phyloP scores from a whole-genome alignment of 139 green algal genomes.

The Auxenochlorella pyrenoidosa region DNA sequence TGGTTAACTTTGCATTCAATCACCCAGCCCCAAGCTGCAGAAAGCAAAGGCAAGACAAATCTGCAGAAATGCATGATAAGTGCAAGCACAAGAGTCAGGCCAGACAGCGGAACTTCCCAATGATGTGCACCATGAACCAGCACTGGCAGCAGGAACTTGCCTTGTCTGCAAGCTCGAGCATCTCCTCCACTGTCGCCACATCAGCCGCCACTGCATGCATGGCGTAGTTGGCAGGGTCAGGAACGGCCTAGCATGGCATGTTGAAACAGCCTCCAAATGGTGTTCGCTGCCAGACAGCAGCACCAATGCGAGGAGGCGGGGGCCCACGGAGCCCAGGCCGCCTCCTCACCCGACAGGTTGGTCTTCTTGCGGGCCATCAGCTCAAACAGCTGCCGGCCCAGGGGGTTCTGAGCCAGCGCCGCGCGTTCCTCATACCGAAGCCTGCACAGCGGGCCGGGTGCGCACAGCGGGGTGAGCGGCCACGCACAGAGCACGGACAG shows the following conservation, averaged over 20 bases:
- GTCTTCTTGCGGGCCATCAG: slow-evolving; percentile 95
- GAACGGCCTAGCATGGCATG: too few species aligned
- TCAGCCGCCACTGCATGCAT: slow-evolving; percentile 87
- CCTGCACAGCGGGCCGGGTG: slow-evolving; percentile 43
- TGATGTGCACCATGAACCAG: neutral
- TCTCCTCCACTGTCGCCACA: slow-evolving; percentile 87
- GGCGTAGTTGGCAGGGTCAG: neutral
- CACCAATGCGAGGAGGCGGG: too few species aligned
- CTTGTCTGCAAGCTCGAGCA: slow-evolving; percentile 92
- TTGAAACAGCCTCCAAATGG: too few species aligned
- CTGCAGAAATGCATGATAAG: neutral
- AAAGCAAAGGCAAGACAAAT: neutral
- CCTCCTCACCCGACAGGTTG: slow-evolving; percentile 81
- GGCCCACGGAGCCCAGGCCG: too few species aligned
- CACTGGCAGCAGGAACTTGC: slow-evolving; percentile 26
- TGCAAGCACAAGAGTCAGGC: neutral
- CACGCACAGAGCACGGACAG: neutral
- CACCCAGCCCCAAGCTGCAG: slow-evolving; percentile 9
- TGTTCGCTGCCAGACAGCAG: too few species aligned
- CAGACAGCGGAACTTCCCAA: neutral
- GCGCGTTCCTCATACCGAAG: slow-evolving; percentile 86
- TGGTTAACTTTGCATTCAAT: slow-evolving; percentile 39
- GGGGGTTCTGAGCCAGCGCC: slow-evolving; percentile 72
- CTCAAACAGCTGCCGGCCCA: slow-evolving; percentile 81
- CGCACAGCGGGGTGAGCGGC: neutral